Base-by-base conservation (phyloP, 306 rosid genomes). In the Rosa chinensis region DNA sequence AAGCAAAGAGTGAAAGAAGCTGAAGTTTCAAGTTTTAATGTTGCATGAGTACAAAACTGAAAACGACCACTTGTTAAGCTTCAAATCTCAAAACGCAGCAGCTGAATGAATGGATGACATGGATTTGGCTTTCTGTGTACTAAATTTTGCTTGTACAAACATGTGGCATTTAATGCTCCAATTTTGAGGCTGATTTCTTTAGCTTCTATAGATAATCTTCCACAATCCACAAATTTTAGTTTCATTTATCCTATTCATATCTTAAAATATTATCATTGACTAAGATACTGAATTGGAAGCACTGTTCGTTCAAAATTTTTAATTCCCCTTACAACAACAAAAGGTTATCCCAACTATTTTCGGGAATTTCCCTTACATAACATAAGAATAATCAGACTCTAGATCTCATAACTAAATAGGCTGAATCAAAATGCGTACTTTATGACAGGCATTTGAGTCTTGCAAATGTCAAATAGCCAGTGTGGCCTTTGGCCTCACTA, bases 381-480 rank as follows among this genome's bases (percentile, higher is more conserved):
- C 7, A 32, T 13, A 61, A 12, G 28, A 58, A 58, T 18, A 43
- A 42, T 47, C 17, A 5, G n/a, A 23, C 2, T 28, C 61, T 5
- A 2, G 20, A 37, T 42, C 0, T 14, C 47, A 61, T 74, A 58
- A 21, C 53, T 40, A 58, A n/a, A 75, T 9, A 66, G 2, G 70
- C 70, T 64, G 8, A 11, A 66, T 59, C 8, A 63, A 62, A 5
- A 6, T 75, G 70, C 59, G 7, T 76, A 76, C 48, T 66, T 85
- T 80, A 89, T 49, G 79, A 83, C 70, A 85, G 49, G 81, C 94
- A 90, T 86, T 83, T 87, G 71, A 89, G 93, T 69, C 97, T 89
- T 58, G 96, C 97, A 81, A 90, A 92, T 71, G 98, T 92, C 85
- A 94, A 80, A 89, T 90, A 92, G 77, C 98, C 96, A 2, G 97